phyloP scores from a whole-genome alignment of 1,284 basidiomycete genomes.

The Trichosporon sp. region DNA sequence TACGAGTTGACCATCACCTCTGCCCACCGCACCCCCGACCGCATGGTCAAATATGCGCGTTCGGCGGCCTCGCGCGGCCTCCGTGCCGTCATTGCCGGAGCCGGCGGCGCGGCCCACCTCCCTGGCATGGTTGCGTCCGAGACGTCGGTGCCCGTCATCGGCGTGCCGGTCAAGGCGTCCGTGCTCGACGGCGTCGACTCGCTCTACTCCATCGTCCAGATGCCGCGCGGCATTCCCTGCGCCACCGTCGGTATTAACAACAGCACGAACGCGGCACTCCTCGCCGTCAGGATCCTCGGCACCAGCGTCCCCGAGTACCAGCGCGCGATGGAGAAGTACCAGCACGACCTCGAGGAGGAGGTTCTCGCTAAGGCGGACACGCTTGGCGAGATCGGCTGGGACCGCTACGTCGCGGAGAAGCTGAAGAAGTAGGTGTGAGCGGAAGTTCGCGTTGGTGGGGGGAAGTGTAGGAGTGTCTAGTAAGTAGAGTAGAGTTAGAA shows the following conservation, averaged over 20 bases:
- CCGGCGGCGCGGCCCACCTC: conserved; percentile 94
- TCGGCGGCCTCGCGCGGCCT: conserved; percentile 74
- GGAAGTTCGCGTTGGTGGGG: background rate
- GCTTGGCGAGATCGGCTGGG: conserved; percentile 81
- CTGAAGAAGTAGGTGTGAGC: conserved; percentile 56
- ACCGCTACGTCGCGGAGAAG: conserved; percentile 64
- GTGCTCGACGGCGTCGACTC: conserved; percentile 94
- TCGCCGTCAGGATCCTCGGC: conserved; percentile 86
- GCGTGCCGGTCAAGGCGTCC: conserved; percentile 95
- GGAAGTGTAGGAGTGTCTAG: background rate
- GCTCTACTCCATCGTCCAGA: conserved; percentile 95
- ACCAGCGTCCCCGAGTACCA: conserved; percentile 71
- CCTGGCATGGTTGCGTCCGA: conserved; percentile 98
- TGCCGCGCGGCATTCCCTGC: conserved; percentile 98
- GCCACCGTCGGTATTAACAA: conserved; percentile 98
- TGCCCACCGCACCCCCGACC: conserved; percentile 89
- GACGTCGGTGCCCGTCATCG: conserved; percentile 90
- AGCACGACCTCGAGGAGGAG: conserved; percentile 74
- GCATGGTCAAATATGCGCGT: conserved; percentile 81
- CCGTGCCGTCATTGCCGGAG: conserved; percentile 85
- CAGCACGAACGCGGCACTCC: conserved; percentile 86
- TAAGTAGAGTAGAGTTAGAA: conserved; percentile 9
- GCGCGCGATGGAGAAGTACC: conserved; percentile 73
- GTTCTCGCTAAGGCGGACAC: conserved; percentile 81
- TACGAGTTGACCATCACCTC: conserved; percentile 96